These are phyloP conservation scores for Aurifilum marmelostoma DNA, from an alignment of 2,329 filamentous ascomycete species.

Conservation along the genomic window DNA sequence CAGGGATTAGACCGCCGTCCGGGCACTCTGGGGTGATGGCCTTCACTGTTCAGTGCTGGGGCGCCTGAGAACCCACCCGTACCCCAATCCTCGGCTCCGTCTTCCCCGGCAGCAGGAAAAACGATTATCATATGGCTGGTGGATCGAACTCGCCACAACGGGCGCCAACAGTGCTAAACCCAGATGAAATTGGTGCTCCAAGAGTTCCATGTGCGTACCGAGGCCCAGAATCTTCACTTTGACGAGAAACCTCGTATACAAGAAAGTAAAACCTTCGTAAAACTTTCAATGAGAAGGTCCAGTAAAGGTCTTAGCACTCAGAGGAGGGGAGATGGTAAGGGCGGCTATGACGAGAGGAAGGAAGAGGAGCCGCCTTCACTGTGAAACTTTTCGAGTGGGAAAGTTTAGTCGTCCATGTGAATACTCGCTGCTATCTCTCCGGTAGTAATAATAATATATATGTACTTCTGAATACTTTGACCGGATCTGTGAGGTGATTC, in stretches of 20 bases:
- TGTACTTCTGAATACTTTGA: too few species aligned
- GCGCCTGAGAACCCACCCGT: slow-evolving; percentile 9
- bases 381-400: too few species aligned
- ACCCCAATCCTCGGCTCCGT: slow-evolving; percentile 25
- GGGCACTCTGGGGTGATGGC: slow-evolving; percentile 22
- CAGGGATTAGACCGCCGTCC: not conserved
- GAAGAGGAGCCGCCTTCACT: too few species aligned
- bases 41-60: slow-evolving; percentile 12
- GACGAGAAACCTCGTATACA: not conserved
- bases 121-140: too few species aligned
- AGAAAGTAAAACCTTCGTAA: not conserved
- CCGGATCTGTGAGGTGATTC: not conserved
- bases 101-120: slow-evolving; percentile 26
- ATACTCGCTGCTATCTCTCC: not conserved
- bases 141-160: too few species aligned
- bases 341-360: not conserved
- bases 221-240: too few species aligned
- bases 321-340: too few species aligned
- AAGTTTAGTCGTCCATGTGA: too few species aligned
- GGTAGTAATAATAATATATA: not conserved
- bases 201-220: too few species aligned
- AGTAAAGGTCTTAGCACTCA: too few species aligned
- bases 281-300: not conserved
- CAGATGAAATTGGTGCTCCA: too few species aligned
- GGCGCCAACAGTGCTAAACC: too few species aligned